Base-by-base conservation (phyloP, 1,139 yeast species). In the Nakaseomyces glabratus region DNA sequence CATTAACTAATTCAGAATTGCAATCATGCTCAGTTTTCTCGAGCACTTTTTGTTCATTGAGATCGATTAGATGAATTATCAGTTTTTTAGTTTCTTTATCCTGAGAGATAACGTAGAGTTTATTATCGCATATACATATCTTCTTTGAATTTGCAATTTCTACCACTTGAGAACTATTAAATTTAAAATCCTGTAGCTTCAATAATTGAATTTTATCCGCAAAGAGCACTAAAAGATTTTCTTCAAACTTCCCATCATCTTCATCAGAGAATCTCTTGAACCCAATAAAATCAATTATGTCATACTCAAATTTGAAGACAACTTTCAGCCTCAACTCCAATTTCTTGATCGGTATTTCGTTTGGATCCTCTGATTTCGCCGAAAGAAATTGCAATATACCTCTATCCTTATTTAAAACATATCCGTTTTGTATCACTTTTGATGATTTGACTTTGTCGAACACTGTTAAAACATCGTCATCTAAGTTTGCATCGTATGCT, bases 371-470 rank as follows among this genome's bases (percentile, higher is more conserved):
- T 18, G 44, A 37, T 7, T 35, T 38, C 9, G 41, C 36, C 6
- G 43, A 37, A 24, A 51, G 21, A 33, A 54, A 43, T 28, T 55
- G 57, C 23, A 63, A 49, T 35, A 61, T 49, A 5, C 58, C 45
- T 26, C 43, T 44, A 16, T 56, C 60, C 24, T 51, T 58, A 21
- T 54, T 52, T 15, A 61, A 42, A 1, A 69, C 68, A 20, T 57
- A 57, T 0, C 75, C 76, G 46, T 68, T 69, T 43, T 71, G 76
- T 15, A 70, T 51, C 8, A 69, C 41, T 36, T 52, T 60, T 1
- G 66, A 65, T 14, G 51, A 39, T 21, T 48, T 60, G 12, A 39
- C 46, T 24, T 48, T 57, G 24, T 63, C 61, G 44, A 57, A 69
- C 0, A 69, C 63, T 0, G 63, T 55, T 12, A 69, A 47, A 4